These are phyloP conservation scores for Microbotryomycetes sp. DNA, from an alignment of 1,284 basidiomycete genomes.

Conservation along the genomic window DNA sequence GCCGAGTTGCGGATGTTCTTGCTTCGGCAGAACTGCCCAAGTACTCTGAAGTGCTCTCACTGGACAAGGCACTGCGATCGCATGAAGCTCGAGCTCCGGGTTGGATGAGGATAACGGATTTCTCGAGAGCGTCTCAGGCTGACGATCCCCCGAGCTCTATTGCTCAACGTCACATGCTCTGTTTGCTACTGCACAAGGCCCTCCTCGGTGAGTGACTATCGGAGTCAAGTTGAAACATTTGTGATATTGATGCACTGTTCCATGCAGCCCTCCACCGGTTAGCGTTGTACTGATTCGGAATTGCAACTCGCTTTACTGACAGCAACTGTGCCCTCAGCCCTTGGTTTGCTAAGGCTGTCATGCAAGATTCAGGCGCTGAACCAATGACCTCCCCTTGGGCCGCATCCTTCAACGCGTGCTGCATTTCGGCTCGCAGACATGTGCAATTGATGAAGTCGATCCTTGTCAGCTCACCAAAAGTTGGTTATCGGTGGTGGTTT, in stretches of 20 bases:
- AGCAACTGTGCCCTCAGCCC: slow-evolving; percentile 35
- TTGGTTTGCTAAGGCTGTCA: slow-evolving; percentile 31
- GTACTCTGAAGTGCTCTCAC: slow-evolving; percentile 25
- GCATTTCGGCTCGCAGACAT: slow-evolving; percentile 32
- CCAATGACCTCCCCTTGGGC: slow-evolving; percentile 29
- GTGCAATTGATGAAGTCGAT: slow-evolving; percentile 26
- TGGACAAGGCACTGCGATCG: slow-evolving; percentile 28
- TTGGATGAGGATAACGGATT: slow-evolving; percentile 26
- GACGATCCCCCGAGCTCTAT: slow-evolving; percentile 17
- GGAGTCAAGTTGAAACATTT: slow-evolving; percentile 15
- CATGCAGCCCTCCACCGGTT: too few relatives aligned
- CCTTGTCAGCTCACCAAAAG: slow-evolving; percentile 15
- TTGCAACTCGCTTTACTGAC: too few relatives aligned
- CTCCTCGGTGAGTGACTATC: slow-evolving; percentile 22
- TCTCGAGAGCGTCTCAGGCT: neutral
- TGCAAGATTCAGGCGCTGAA: slow-evolving; percentile 22
- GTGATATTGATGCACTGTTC: too few relatives aligned
- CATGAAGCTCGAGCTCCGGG: slow-evolving; percentile 25
- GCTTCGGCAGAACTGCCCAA: slow-evolving; percentile 28
- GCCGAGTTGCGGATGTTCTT: slow-evolving; percentile 29
- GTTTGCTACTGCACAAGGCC: slow-evolving; percentile 34
- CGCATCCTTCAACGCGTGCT: slow-evolving; percentile 33
- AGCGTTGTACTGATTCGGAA: too few relatives aligned
- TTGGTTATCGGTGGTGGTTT: slow-evolving; percentile 33
- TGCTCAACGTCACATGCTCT: slow-evolving; percentile 32